Base-by-base conservation (phyloP, 106 monocot genomes). In the Apostasia shenzhenica region DNA sequence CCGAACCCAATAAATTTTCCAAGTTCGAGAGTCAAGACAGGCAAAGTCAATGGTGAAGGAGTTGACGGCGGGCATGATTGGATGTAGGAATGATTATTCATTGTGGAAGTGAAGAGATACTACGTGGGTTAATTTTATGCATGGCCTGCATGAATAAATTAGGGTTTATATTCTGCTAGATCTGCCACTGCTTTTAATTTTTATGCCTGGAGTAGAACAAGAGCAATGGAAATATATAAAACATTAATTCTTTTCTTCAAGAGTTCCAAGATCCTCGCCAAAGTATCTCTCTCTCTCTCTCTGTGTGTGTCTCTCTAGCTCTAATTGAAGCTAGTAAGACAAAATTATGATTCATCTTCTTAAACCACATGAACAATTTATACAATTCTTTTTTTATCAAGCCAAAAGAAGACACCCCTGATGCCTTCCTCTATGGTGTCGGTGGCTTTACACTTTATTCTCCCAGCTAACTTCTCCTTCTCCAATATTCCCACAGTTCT, bases 381-480 rank as follows among this genome's bases (percentile, higher is more conserved):
- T 40, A 1, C 69, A 57, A 55, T 3, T 9, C 38, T 10, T 51
- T 66, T 75, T 74, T 55, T 6, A 40, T 2, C 47, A 75, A 67
- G 60, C 59, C 49, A 57, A 67, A 26, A 41, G 5, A 65, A 47
- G 4, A 57, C 6, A 8, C 44, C 10, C n/a, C 54, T 64, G 46
- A 43, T 67, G 75, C 48, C 59, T 12, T 67, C 57, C 48, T 68
- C 58, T 53, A 48, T 48, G 54, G 7, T 68, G 75, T 75, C 75
- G 67, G 67, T 75, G 49, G 75, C 75, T 75, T 75, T 68, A 51
- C 60, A 60, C 75, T 75, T 75, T 75, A 75, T 75, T 67, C 64
- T 26, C 67, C n/a, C 56, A 48, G 45, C 66, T 46, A 12, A 42
- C 45, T 59, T 41, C 45, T 64, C 45, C 54, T 69, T 5, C 42